These are phyloP conservation scores for Mycena vulgaris DNA, from an alignment of 768 basidiomycete species.

Conservation along the genomic window DNA sequence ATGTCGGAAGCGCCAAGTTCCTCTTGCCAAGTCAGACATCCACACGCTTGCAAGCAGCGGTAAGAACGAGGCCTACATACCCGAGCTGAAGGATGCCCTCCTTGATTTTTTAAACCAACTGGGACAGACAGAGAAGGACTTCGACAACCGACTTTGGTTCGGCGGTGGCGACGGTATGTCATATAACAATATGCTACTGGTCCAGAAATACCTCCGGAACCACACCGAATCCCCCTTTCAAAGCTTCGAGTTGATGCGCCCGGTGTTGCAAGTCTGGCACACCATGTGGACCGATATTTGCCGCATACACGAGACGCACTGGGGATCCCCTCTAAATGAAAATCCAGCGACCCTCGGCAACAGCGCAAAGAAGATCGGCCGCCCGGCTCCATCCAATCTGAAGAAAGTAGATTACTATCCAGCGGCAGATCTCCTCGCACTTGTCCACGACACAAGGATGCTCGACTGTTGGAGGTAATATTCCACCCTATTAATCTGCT, in stretches of 20 bases:
- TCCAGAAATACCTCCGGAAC: conserved; percentile 15
- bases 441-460: conserved; percentile 41
- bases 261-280: conserved; percentile 51
- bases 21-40: not conserved
- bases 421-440: conserved; percentile 39
- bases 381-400: conserved; percentile 43
- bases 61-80: conserved; percentile 3
- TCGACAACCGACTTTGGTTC: conserved; percentile 43
- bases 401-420: conserved; percentile 45
- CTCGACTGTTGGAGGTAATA: conserved; percentile 38
- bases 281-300: conserved; percentile 52
- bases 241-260: conserved; percentile 36
- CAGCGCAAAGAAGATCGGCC: conserved; percentile 37
- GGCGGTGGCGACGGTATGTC: conserved; percentile 57
- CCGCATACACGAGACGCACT: conserved; percentile 39
- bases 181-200: conserved; percentile 44
- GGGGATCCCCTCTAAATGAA: conserved; percentile 37
- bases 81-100: conserved; percentile 6
- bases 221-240: conserved; percentile 33
- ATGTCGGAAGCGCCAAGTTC: not conserved
- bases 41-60: not conserved
- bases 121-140: conserved; percentile 45
- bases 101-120: conserved; percentile 3
- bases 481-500: too few species aligned
- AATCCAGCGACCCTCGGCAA: conserved; percentile 40